Evolutionary conservation across 768 basidiomycete species (phyloP).

Genomic region (Sporobolomyces pararoseus): DNA sequence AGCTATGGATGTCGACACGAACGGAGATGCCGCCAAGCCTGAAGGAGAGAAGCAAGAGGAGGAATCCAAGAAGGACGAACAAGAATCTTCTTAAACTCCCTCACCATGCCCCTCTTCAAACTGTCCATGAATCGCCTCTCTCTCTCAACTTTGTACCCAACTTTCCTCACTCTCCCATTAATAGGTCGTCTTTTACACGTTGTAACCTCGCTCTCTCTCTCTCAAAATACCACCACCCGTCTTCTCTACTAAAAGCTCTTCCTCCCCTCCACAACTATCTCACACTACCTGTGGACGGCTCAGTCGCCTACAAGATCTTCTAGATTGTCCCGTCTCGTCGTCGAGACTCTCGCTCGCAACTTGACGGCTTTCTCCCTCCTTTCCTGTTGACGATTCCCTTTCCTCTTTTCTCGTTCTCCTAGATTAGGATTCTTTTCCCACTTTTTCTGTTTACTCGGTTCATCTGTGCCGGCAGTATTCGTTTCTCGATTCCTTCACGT

Average conservation of each 20-base stretch:
- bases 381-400: too few relatives aligned
- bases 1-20: slow-evolving; percentile 4
- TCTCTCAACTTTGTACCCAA: not conserved
- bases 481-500: not conserved
- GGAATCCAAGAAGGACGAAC: slow-evolving; percentile 20
- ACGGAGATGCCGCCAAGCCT: slow-evolving; percentile 4
- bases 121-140: not conserved
- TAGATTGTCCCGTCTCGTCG: too few relatives aligned
- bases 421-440: not conserved
- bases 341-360: too few relatives aligned
- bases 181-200: slow-evolving; percentile 11
- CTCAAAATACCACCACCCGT: not conserved
- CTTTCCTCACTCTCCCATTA: not conserved
- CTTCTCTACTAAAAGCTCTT: not conserved
- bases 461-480: too few relatives aligned
- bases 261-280: not conserved
- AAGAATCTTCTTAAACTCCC: not conserved
- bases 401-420: not conserved
- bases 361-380: not conserved
- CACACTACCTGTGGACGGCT: not conserved
- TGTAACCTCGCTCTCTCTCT: not conserved
- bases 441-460: too few relatives aligned
- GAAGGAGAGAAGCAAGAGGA: not conserved
- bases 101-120: not conserved
- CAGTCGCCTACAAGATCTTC: not conserved